Percentiles rank a stretch among this genome's conserved stretches.
Evolutionary conservation across 73 alveolate species (phyloP).

Genomic region (Paramecium sonneborni): DNA sequence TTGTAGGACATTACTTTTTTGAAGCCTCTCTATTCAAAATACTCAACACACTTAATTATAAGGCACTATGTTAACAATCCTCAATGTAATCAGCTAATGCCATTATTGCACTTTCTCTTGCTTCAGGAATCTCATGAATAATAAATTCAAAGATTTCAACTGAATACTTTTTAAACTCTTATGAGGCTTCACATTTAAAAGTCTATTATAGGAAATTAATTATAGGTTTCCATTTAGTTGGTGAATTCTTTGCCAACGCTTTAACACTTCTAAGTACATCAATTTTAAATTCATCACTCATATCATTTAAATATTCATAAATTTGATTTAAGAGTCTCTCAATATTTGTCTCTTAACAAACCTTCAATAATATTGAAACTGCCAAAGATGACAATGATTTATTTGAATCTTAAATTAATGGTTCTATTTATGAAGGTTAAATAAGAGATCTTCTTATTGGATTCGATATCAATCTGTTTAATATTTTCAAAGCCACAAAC

Average conservation of each 20-base stretch:
- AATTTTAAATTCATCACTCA: slow-evolving; percentile 68
- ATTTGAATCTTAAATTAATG: slow-evolving; percentile 45
- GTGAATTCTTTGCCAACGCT: slow-evolving; percentile 41
- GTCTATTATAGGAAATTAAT: slow-evolving; percentile 40
- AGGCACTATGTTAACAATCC: slow-evolving; percentile 36
- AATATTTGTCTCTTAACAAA: slow-evolving; percentile 57
- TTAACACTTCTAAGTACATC: slow-evolving; percentile 62
- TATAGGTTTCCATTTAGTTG: slow-evolving; percentile 52
- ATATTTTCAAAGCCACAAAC: slow-evolving; percentile 60
- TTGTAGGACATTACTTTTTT: slow-evolving; percentile 39
- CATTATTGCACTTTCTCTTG: slow-evolving; percentile 53
- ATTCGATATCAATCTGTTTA: slow-evolving; percentile 45
- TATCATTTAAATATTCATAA: slow-evolving; percentile 47
- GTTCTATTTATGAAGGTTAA: slow-evolving; percentile 13
- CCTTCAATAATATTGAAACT: slow-evolving; percentile 60
- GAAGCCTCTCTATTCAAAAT: slow-evolving; percentile 55
- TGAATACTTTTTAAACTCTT: slow-evolving; percentile 49
- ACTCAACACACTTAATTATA: slow-evolving; percentile 39
- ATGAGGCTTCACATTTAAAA: slow-evolving; percentile 46
- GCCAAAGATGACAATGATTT: slow-evolving; percentile 62
- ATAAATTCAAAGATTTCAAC: slow-evolving; percentile 58
- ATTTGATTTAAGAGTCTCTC: slow-evolving; percentile 35
- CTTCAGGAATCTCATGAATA: slow-evolving; percentile 62
- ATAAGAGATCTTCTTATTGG: slow-evolving; percentile 61
- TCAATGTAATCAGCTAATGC: slow-evolving; percentile 65